Evolutionary conservation across 257 asterid genomes (phyloP).

Genomic region (Henckelia pumila): DNA sequence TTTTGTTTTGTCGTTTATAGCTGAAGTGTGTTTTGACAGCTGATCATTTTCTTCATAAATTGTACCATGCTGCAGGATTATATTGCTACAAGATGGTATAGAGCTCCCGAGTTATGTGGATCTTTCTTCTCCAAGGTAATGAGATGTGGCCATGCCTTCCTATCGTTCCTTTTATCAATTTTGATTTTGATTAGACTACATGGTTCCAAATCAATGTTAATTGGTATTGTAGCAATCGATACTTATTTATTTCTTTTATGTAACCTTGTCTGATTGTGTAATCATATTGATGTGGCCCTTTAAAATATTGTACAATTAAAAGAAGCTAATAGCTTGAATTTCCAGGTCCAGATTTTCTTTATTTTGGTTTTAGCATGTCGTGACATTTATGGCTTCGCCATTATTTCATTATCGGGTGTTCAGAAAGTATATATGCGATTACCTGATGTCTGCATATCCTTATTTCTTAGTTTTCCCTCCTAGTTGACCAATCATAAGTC

Average conservation of each 20-base stretch:
- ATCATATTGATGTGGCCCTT: slow-evolving; percentile 3
- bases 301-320: slow-evolving; percentile 6
- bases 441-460: background rate
- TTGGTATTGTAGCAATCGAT: slow-evolving; percentile 9
- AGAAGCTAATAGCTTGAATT: background rate
- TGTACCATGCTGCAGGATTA: slow-evolving; percentile 54
- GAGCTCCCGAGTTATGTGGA: slow-evolving; percentile 98
- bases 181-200: background rate
- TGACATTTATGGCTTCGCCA: background rate
- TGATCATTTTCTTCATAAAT: background rate
- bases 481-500: slow-evolving; percentile 12
- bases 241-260: slow-evolving; percentile 5
- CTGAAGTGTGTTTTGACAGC: background rate
- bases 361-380: background rate
- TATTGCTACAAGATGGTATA: slow-evolving; percentile 95
- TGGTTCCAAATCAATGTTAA: slow-evolving; percentile 8
- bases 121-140: slow-evolving; percentile 96
- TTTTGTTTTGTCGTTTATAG: background rate
- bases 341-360: background rate
- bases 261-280: slow-evolving; percentile 16
- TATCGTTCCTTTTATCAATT: slow-evolving; percentile 16
- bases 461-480: slow-evolving; percentile 10
- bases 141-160: slow-evolving; percentile 17
- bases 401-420: slow-evolving; percentile 6
- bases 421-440: background rate